Evolutionary conservation across 129 eudicot species (phyloP), one percentile per base, ranked within the genome.

Genomic region (Flaveria trinervia): DNA sequence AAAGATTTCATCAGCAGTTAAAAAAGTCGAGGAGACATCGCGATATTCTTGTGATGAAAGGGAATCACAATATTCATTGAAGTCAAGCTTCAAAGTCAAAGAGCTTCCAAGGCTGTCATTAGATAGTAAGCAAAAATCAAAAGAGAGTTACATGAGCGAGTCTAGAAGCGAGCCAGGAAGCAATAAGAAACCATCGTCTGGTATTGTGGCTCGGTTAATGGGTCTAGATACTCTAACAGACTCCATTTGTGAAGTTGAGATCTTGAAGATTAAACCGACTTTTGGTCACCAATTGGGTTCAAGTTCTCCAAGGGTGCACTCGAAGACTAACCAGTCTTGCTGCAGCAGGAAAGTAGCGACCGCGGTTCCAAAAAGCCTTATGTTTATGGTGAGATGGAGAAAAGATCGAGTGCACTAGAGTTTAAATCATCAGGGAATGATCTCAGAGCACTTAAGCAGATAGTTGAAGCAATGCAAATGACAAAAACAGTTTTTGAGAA

Each of bases 401-500:
- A 87, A 75, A 85, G 93, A 84, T 85, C 88, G 84, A 79, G 87
- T 15, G 89, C 80, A 23, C 83, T 91, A 9, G 96, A 87, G 82
- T 89, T 91, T 79, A 84, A 82, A 80, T 78, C 77, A 60, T 91
- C 98, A 17, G 89, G 96, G n/a, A 87, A 94, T 85, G 93, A 94
- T 86, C 97, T 91, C 74, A 87, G 93, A 78, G 97, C 92, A 71
- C 93, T 91, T 11, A 94, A 94, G 81, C 93, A 94, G 82, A 89
- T 91, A 75, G 96, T 91, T 56, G 97, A 94, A 66, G 88, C 92
- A 79, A 89, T 91, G 95, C 84, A 90, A 62, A 86, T 73, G 74
- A 86, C 86, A 56, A 86, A 83, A 80, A 78, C 57, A 66, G 79
- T 26, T 30, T 36, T 76, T 25, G 90, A 84, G 49, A 74, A 69